Percentiles rank a stretch among this genome's conserved stretches.
These are phyloP conservation scores for Cladosporium sp. DNA, from an alignment of 2,329 filamentous ascomycete species.

Conservation along the genomic window DNA sequence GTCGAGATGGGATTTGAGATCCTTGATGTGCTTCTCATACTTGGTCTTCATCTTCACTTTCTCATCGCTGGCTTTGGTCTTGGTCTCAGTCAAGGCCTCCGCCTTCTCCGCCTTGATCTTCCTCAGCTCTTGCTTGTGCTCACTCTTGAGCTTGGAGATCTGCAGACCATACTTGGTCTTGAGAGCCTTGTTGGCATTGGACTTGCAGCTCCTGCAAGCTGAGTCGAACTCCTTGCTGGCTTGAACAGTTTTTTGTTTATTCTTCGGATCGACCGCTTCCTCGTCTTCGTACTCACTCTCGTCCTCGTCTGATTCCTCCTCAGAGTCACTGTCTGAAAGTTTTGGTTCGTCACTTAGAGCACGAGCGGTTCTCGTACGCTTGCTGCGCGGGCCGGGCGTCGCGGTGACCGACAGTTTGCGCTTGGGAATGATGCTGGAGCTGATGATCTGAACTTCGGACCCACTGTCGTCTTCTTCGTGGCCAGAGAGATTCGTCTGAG, in stretches of 20 bases:
- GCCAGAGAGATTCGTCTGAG: background rate
- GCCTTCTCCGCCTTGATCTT: background rate
- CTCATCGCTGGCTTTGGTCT: background rate
- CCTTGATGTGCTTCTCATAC: background rate
- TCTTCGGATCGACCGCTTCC: background rate
- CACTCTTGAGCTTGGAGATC: conserved; percentile 2
- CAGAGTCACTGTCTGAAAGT: background rate
- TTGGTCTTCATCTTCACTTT: background rate
- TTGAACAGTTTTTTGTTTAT: background rate
- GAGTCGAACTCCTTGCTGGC: background rate
- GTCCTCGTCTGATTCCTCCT: background rate
- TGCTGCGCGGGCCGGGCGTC: background rate
- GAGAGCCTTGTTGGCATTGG: conserved; percentile 4
- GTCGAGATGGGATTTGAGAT: background rate
- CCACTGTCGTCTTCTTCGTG: background rate
- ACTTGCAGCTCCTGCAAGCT: background rate
- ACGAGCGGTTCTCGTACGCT: background rate
- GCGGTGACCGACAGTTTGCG: background rate
- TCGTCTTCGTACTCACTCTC: background rate
- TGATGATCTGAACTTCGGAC: background rate
- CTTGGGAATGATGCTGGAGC: background rate
- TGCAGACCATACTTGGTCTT: background rate
- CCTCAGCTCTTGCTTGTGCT: background rate
- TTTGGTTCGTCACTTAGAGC: background rate
- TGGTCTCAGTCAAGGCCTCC: background rate